Conservation (phyloP, 768 basidiomycete genomes). For the Cystoderma amianthinum region DNA sequence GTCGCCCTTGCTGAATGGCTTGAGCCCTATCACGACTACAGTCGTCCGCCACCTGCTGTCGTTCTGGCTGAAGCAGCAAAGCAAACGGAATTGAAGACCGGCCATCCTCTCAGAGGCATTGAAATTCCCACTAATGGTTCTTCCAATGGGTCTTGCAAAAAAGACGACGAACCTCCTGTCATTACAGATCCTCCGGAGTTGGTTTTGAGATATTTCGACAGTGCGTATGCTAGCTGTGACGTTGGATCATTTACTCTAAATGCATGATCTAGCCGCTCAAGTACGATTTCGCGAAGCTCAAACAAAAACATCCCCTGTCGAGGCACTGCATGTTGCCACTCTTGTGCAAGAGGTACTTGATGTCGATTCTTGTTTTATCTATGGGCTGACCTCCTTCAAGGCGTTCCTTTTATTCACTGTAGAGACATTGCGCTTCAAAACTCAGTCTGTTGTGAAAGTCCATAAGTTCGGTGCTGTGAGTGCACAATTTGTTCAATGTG, state of each 20-base stretch:
- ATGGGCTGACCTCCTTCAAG: constrained; percentile 25
- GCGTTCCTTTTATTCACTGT: constrained; percentile 65
- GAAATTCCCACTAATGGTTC: constrained; percentile 34
- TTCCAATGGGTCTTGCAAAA: constrained; percentile 47
- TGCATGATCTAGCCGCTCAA: constrained; percentile 38
- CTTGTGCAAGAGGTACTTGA: constrained; percentile 64
- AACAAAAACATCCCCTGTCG: constrained; percentile 35
- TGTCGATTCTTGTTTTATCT: not conserved
- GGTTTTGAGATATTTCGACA: constrained; percentile 55
- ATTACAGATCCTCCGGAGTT: constrained; percentile 53
- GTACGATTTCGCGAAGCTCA: constrained; percentile 40
- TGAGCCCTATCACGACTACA: constrained; percentile 66
- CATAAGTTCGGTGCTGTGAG: constrained; percentile 69
- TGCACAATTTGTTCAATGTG: constrained; percentile 7
- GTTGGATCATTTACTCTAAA: not conserved
- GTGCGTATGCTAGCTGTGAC: constrained; percentile 22
- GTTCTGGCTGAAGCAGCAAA: constrained; percentile 74
- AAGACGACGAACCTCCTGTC: constrained; percentile 66
- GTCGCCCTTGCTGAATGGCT: constrained; percentile 67
- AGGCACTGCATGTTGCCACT: constrained; percentile 66
- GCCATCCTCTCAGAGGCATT: constrained; percentile 59
- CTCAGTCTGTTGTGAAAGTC: constrained; percentile 58
- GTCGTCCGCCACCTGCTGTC: constrained; percentile 61
- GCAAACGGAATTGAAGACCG: constrained; percentile 64
- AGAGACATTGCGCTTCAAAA: constrained; percentile 72